Evolutionary conservation across 495 filamentous ascomycete genomes (phyloP), one percentile per base, ranked within the genome.

Genomic region (Lasiosphaeris hirsuta): DNA sequence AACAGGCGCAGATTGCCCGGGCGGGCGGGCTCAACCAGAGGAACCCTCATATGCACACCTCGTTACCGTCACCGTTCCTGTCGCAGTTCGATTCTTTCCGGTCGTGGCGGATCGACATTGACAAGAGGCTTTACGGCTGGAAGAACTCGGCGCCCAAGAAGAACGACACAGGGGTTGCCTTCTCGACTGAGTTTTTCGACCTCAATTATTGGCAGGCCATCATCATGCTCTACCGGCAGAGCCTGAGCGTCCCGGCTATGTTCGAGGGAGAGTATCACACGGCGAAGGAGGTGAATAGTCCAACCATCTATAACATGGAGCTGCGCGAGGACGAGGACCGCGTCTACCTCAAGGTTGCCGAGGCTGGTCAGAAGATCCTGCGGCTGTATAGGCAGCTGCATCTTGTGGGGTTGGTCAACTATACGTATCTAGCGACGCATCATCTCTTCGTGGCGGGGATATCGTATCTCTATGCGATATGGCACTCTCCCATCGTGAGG

Each of bases 191-290:
- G 47, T 92, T 97, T 60, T 75, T 97, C 6, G 90, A 96, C 58
- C 72, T 97, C 47, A 97, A 97, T 67, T 97, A 97, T 68, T 97
- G 92, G 90, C 93, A 97, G 70, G 89, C 91, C n/a, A 84, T 97
- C 52, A 95, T 97, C 60, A 89, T 96, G 90, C 82, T 97, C 3
- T 97, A 97, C 69, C 81, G 92, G 53, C 93, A 96, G 64, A 93
- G 90, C 65, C 74, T 97, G 46, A 89, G 88, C 15, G 90, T 93
- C n/a, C 92, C 92, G 10, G 83, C 87, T 4, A 80, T 89, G 56
- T 82, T 96, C 51, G 90, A 90, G 44, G 86, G 86, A 17, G 91
- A 96, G 71, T 78, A 89, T 41, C 83, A 82, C 41, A 86, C 85
- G 1, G 81, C 85, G 2, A 87, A 78, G 57, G 77, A 80, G 57